A percentile compares a stretch with the other conserved stretches of the same genome.
Evolutionary conservation across 2,329 filamentous ascomycete genomes (phyloP).

Genomic region (Proliferodiscus dingleyae): DNA sequence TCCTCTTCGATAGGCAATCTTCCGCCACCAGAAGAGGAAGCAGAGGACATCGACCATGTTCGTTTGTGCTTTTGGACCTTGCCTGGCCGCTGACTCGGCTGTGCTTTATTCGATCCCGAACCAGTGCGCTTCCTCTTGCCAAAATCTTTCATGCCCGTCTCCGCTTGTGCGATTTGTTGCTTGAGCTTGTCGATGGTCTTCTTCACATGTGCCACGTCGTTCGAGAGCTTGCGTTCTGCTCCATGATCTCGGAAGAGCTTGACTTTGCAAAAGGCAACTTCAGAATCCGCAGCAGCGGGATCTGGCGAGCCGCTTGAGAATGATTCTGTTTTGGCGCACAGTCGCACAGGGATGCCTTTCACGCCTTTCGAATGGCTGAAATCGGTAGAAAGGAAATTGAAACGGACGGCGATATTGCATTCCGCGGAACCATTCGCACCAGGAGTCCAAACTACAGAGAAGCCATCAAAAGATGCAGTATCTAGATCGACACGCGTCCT

Average conservation of each 20-base stretch:
- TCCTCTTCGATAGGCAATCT: slow-evolving; percentile 65
- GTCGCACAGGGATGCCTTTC: slow-evolving; percentile 89
- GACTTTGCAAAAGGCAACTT: slow-evolving; percentile 93
- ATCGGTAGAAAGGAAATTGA: slow-evolving; percentile 97
- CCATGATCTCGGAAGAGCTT: slow-evolving; percentile 96
- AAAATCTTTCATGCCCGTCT: slow-evolving; percentile 62
- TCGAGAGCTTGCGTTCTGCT: slow-evolving; percentile 89
- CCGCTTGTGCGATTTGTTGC: slow-evolving; percentile 80
- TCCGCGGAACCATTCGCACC: slow-evolving; percentile 64
- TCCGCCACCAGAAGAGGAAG: slow-evolving; percentile 56
- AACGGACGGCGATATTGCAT: slow-evolving; percentile 84
- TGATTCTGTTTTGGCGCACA: slow-evolving; percentile 84
- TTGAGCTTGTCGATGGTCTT: slow-evolving; percentile 96
- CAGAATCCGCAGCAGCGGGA: slow-evolving; percentile 46
- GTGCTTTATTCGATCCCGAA: slow-evolving; percentile 39
- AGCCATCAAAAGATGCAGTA: slow-evolving; percentile 83
- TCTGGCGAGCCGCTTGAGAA: slow-evolving; percentile 49
- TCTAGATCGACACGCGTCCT: slow-evolving; percentile 67
- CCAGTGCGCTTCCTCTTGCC: slow-evolving; percentile 58
- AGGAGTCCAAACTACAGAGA: slow-evolving; percentile 84
- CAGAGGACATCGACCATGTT: slow-evolving; percentile 91
- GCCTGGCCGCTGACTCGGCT: slow-evolving; percentile 55
- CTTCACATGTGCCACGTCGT: slow-evolving; percentile 90
- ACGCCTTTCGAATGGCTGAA: slow-evolving; percentile 99
- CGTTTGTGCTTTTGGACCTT: slow-evolving; percentile 88